Percentiles rank a stretch among this genome's conserved stretches.
Conservation (phyloP, 805 yeast genomes). For the Wickerhamomyces bisporus region DNA sequence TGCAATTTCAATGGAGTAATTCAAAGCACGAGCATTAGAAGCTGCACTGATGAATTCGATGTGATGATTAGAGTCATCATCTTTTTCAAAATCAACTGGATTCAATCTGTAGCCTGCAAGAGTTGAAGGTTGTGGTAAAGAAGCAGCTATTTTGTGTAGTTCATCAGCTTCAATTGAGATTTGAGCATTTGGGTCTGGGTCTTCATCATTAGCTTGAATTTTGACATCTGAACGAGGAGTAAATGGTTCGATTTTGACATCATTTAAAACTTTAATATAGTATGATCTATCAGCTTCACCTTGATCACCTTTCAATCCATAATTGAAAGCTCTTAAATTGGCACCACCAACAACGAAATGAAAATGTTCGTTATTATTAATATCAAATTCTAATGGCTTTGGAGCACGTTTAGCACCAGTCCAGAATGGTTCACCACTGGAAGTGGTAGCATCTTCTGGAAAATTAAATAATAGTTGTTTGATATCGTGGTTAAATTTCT, state of each 20-base stretch:
- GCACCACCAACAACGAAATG: slow-evolving; percentile 87
- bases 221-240: slow-evolving; percentile 68
- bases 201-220: slow-evolving; percentile 82
- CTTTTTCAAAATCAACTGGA: slow-evolving; percentile 97
- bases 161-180: slow-evolving; percentile 53
- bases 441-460: slow-evolving; percentile 89
- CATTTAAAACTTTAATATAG: slow-evolving; percentile 50
- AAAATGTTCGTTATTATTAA: slow-evolving; percentile 70
- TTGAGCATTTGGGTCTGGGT: slow-evolving; percentile 77
- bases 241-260: slow-evolving; percentile 55
- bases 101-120: slow-evolving; percentile 81
- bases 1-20: slow-evolving; percentile 83
- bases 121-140: slow-evolving; percentile 83
- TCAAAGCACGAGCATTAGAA: slow-evolving; percentile 91
- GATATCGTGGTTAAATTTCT: slow-evolving; percentile 79
- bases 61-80: slow-evolving; percentile 95
- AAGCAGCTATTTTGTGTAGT: slow-evolving; percentile 61
- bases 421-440: slow-evolving; percentile 94
- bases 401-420: slow-evolving; percentile 98
- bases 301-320: slow-evolving; percentile 77
- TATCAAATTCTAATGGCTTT: slow-evolving; percentile 71
- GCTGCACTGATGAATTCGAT: slow-evolving; percentile 95
- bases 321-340: slow-evolving; percentile 82
- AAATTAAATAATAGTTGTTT: slow-evolving; percentile 87
- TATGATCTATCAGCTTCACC: slow-evolving; percentile 41